These are phyloP conservation scores for Colletotrichum viniferum DNA, from an alignment of 2,329 filamentous ascomycete species.

Conservation along the genomic window DNA sequence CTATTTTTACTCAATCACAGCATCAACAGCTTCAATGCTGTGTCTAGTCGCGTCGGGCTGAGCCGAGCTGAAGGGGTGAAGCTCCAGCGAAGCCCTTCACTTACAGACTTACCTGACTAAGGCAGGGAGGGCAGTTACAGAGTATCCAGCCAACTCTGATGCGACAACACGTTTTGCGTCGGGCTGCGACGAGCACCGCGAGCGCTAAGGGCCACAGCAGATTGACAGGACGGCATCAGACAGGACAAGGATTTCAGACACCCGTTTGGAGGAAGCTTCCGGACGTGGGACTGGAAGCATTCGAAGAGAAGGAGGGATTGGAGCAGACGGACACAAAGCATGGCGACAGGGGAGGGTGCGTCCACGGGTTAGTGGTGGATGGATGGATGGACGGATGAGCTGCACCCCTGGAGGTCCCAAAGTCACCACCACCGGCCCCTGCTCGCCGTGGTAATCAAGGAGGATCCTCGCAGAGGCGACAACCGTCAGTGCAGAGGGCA, in stretches of 20 bases:
- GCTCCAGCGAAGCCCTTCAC: neutral
- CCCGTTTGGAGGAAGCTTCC: neutral
- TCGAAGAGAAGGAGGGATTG: neutral
- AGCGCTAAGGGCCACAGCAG: conserved; percentile 11
- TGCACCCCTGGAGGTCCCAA: conserved; percentile 3
- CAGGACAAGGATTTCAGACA: neutral
- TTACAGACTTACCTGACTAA: neutral
- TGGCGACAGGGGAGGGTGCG: neutral
- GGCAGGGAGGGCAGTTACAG: neutral
- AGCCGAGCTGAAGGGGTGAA: neutral
- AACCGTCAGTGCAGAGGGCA: neutral
- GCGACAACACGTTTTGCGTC: conserved; percentile 11
- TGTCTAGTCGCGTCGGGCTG: neutral
- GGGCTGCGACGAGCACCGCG: neutral
- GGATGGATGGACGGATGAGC: neutral
- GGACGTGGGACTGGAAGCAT: neutral
- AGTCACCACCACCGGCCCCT: neutral
- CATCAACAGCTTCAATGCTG: conserved; percentile 1
- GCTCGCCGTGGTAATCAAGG: conserved; percentile 1
- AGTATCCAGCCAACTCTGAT: neutral
- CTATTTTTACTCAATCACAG: neutral
- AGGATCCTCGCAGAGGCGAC: conserved; percentile 1
- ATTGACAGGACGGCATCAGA: conserved; percentile 11
- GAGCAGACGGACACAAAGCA: neutral
- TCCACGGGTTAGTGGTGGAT: neutral